Evolutionary conservation across 2,329 filamentous ascomycete species (phyloP), one percentile per base, ranked within the genome.

Genomic region (Mycocentrospora acerina): DNA sequence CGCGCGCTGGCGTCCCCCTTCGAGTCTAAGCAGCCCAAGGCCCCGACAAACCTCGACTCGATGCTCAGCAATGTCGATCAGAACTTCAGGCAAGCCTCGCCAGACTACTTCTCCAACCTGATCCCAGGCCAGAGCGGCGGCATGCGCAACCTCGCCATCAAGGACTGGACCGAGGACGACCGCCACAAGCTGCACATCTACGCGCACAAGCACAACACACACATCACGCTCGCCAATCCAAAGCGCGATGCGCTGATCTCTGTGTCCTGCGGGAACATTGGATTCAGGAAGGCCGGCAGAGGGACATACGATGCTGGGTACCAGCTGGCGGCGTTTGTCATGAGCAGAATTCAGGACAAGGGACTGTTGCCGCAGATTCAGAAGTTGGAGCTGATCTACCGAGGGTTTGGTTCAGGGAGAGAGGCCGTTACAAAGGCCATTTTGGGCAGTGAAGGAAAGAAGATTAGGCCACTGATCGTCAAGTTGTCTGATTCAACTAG

Each of bases 361-460:
- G 88, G 87, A 28, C 81, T 88, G 74, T 74, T 89, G 59, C 74
- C 82, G 51, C 81, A 88, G 55, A 94, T 97, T 40, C 74, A 81
- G 48, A 76, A 79, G 38, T 65, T 98, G 47, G 90, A 96, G 70
- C 75, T 98, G 34, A 76, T 90, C 4, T 74, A 95, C 51, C 80
- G 89, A 59, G 91, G 90, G 1, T 98, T 93, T 64, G 93, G 91
- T 1, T 73, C 78, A 8, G 93, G 93, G 1, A 79, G 94, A 55
- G 90, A 97, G 59, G 93, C 93, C 1, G 86, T 90, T 36, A 83
- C 83, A 37, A 98, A 97, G 77, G 87, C 90, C 5, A 71, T 98
- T 42, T 72, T 98, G 68, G 90, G 91, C 24, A 83, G 77, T 15
- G 91, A 98, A 67, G 93, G 93, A 40, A 83, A 81, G 62, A 67